Conservation (phyloP, 306 rosid species). For the Oemleria cerasiformis region DNA sequence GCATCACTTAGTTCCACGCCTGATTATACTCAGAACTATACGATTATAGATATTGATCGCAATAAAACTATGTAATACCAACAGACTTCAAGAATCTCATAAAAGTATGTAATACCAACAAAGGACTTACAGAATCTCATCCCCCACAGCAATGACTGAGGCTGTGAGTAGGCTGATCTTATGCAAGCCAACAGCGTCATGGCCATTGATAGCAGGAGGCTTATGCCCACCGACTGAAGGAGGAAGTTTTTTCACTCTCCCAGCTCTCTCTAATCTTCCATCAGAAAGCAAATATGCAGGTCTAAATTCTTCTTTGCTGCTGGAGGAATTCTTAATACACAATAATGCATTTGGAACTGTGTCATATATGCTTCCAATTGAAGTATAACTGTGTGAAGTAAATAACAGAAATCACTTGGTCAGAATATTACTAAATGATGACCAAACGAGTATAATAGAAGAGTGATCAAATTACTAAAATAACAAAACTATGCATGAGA, state of each 20-base stretch:
- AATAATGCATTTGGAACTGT: conserved; percentile 85
- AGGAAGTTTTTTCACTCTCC: conserved; percentile 70
- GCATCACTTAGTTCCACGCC: too few relatives aligned
- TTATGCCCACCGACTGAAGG: conserved; percentile 35
- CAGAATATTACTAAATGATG: conserved; percentile 12
- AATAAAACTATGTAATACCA: conserved; percentile 17
- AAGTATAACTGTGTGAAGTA: conserved; percentile 68
- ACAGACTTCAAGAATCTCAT: conserved; percentile 89
- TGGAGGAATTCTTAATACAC: conserved; percentile 40
- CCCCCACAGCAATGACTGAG: conserved; percentile 79
- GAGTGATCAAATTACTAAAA: not conserved
- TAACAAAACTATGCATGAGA: conserved; percentile 2
- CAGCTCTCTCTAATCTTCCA: conserved; percentile 96
- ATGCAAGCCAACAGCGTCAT: conserved; percentile 34
- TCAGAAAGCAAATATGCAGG: conserved; percentile 90
- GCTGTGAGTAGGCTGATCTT: conserved; percentile 64
- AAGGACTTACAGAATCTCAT: conserved; percentile 91
- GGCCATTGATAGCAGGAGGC: conserved; percentile 58
- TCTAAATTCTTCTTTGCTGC: conserved; percentile 48
- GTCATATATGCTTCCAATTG: conserved; percentile 85
- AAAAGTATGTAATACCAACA: conserved; percentile 26
- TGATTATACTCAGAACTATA: too few relatives aligned
- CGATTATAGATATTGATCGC: conserved; percentile 1
- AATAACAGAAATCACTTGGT: conserved; percentile 4
- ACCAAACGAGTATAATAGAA: not conserved